Evolutionary conservation across 2,329 filamentous ascomycete genomes (phyloP), one percentile per base, ranked within the genome.

Genomic region (Zalaria obscura): DNA sequence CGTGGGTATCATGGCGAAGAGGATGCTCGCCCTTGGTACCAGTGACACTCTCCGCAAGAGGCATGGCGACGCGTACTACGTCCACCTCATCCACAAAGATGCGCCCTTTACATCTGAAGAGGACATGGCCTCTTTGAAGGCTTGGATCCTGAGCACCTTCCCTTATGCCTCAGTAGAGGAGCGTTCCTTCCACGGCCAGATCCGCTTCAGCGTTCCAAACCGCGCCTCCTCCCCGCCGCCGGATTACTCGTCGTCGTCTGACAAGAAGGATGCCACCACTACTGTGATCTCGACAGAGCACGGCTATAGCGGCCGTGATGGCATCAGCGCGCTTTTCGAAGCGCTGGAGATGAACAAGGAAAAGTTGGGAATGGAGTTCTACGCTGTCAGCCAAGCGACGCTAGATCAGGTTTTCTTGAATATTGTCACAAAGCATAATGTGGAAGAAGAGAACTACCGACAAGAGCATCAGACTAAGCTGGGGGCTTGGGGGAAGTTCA

Each of bases 401-500:
- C 64, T 95, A 35, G 88, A 95, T 56, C 84, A 94, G 60, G 87
- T 95, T 0, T 95, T 95, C 61, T 61, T 95, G 57, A 73, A 73
- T 26, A 91, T 95, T 55, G 86, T 94, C 0, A 79, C 80, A 1
- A 74, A 78, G 59, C 82, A 93, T 57, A 78, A 87, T 57, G 73
- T 89, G 5, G 68, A 78, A 49, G 85, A 93, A 57, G 87, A 89
- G 63, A 59, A 62, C 31, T 58, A 58, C 35, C 49, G 45, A 25
- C 48, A 33, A 33, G 48, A 46, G 44, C 47, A 40, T 48, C 43
- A 32, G 9, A 35, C 37, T 38, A 40, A 37, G 25, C 18, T 36
- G 27, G 42, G 39, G 6, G 39, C 28, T 25, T 41, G 36, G 39
- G 36, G 40, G 2, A 45, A 47, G 38, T 33, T 33, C 7, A 44